phyloP scores from a whole-genome alignment of 129 eudicot genomes.

The Lactuca saligna region DNA sequence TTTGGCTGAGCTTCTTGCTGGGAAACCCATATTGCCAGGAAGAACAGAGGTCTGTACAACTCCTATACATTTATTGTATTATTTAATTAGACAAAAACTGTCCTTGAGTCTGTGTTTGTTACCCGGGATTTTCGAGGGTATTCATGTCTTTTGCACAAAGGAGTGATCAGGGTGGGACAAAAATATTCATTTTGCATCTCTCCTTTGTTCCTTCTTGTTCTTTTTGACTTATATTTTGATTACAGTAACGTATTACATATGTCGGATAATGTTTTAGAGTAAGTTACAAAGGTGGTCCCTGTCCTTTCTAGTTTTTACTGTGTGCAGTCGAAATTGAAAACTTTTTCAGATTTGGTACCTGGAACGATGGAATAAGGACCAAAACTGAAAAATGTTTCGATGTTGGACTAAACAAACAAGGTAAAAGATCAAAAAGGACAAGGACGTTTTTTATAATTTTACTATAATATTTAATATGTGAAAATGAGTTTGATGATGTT shows the following conservation, averaged over 20 bases:
- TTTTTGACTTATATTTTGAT: background rate
- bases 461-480: background rate
- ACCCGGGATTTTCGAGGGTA: no score
- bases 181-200: background rate
- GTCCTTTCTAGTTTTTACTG: no score
- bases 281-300: background rate
- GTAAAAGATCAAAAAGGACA: background rate
- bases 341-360: background rate
- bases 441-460: background rate
- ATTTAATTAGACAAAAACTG: no score
- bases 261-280: background rate
- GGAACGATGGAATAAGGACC: background rate
- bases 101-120: no score
- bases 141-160: no score
- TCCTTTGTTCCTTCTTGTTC: background rate
- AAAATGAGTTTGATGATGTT: background rate
- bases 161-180: no score
- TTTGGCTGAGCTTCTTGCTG: conserved; percentile 44
- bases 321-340: no score
- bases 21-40: conserved; percentile 43
- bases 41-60: conserved; percentile 34
- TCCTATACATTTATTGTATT: background rate
- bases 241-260: background rate
- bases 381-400: background rate
- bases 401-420: background rate